Base-by-base conservation (phyloP, 495 filamentous ascomycete species). In the Neurospora sp. region DNA sequence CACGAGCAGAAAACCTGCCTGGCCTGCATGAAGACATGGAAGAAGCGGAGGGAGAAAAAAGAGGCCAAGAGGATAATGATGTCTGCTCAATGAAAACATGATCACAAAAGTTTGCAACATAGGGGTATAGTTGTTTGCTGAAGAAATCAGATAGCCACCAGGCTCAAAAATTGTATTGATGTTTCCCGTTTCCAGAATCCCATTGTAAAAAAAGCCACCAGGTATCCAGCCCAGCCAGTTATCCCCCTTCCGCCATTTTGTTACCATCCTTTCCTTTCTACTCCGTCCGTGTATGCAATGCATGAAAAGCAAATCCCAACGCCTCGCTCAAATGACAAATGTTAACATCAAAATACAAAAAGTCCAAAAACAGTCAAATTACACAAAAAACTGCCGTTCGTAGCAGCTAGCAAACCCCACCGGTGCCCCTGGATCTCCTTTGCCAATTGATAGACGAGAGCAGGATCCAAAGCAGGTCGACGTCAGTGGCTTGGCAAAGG, bases 401-500 rank as follows among this genome's bases (percentile, higher is more conserved):
- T 65, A 35, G 22, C 53, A 35, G 53, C 27, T 35, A 35, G 20
- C 4, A 16, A 35, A 4, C 27, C 12, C 20, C 47, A 35, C 53
- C 53, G 27, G 14, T 65, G 27, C 53, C 53, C 53, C 53, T 65
- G 53, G 53, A 65, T 65, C 20, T 16, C 53, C 53, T 65, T 35
- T 65, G 53, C 27, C 53, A 18, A 65, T 65, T 65, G 12, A 16
- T 61, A 65, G 40, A 37, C 45, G 47, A 73, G 39, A 68, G 68
- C 53, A 75, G 69, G 42, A 70, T 59, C 40, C 39, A 73, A 74
- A 74, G 72, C 74, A 74, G 22, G 72, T 70, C 74, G 70, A 75
- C 74, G 74, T 75, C 74, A 75, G 70, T 68, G 74, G 70, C 74
- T 75, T 75, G 74, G 74, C 72, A 53, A 31, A 9, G 12, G 22